Conservation (phyloP, 345 rosid species). For the Trapa incisa region DNA sequence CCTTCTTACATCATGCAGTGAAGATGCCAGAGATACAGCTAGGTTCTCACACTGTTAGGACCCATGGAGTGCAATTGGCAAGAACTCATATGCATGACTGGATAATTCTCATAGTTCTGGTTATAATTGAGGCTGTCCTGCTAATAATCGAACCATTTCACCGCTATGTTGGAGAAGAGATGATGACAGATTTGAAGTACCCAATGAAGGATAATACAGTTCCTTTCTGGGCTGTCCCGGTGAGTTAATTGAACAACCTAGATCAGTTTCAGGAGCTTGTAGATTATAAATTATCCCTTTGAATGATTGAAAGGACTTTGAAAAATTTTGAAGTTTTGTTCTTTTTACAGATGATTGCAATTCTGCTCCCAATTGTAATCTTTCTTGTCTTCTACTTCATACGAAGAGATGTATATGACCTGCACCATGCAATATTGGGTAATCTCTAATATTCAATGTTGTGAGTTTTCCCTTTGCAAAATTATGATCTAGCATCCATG, state of each 20-base stretch:
- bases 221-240: conserved; percentile 87
- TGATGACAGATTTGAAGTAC: conserved; percentile 67
- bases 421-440: conserved; percentile 87
- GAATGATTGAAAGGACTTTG: not conserved
- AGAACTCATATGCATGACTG: conserved; percentile 79
- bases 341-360: conserved; percentile 47
- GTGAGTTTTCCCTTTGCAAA: not conserved
- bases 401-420: conserved; percentile 71
- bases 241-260: conserved; percentile 21
- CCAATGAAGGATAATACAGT: conserved; percentile 65
- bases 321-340: conserved; percentile 1
- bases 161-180: conserved; percentile 75
- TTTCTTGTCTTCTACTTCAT: conserved; percentile 52
- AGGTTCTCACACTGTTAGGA: conserved; percentile 58
- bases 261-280: not conserved
- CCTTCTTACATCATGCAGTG: not conserved
- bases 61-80: conserved; percentile 67
- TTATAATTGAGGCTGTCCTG: conserved; percentile 40
- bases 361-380: conserved; percentile 52
- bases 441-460: conserved; percentile 12
- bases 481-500: not conserved
- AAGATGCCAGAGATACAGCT: conserved; percentile 67
- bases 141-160: conserved; percentile 81
- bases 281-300: not conserved
- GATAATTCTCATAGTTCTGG: conserved; percentile 68